Percentiles rank a stretch among this genome's conserved stretches.
Conservation (phyloP, 2,329 filamentous ascomycete species). For the Pleoardoris graminearum region DNA sequence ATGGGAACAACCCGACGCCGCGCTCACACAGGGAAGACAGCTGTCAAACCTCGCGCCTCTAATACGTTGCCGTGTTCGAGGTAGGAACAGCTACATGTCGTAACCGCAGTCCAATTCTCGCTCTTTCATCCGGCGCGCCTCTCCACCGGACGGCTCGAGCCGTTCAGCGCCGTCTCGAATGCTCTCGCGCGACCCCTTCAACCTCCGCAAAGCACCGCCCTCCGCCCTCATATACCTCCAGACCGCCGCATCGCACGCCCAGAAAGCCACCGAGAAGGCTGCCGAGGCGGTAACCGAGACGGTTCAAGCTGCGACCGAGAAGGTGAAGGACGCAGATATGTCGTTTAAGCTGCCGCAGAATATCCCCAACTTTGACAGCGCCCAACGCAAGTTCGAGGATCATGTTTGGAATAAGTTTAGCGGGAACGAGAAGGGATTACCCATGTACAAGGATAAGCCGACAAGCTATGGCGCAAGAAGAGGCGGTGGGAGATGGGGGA, state of each 20-base stretch:
- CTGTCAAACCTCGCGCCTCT: constrained; percentile 4
- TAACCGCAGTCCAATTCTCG: neutral
- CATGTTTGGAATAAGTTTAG: constrained; percentile 58
- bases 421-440: constrained; percentile 65
- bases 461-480: constrained; percentile 66
- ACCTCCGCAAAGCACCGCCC: constrained; percentile 43
- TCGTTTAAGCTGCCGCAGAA: constrained; percentile 49
- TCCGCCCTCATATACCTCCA: constrained; percentile 39
- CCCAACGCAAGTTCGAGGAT: constrained; percentile 47
- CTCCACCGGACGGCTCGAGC: constrained; percentile 1
- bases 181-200: constrained; percentile 54
- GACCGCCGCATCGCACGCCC: constrained; percentile 34
- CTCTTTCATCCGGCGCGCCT: neutral
- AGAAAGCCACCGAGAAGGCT: constrained; percentile 25
- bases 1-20: constrained; percentile 5
- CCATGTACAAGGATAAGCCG: constrained; percentile 99
- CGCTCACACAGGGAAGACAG: constrained; percentile 3
- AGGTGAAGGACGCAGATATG: constrained; percentile 44
- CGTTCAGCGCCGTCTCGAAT: constrained; percentile 26
- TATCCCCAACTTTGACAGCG: constrained; percentile 48
- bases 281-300: constrained; percentile 21
- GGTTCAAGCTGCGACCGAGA: constrained; percentile 37
- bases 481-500: constrained; percentile 64
- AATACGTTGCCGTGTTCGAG: neutral
- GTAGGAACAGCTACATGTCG: neutral